These are phyloP conservation scores for Fusarium sp. DNA, from an alignment of 2,329 filamentous ascomycete genomes.

Conservation along the genomic window DNA sequence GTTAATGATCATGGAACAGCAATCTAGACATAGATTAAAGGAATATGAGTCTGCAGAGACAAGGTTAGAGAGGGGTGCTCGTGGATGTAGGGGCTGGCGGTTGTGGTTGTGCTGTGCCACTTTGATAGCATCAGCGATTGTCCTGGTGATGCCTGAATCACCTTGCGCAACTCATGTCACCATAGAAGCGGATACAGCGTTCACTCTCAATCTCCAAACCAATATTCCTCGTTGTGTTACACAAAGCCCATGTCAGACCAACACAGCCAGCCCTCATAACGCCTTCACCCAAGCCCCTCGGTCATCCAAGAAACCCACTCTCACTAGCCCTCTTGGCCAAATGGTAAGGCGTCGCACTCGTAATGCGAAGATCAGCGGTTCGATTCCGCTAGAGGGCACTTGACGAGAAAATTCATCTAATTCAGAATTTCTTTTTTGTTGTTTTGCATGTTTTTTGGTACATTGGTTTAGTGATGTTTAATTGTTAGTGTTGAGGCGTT, in stretches of 20 bases:
- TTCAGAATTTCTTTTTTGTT: background rate
- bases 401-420: background rate
- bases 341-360: constrained; percentile 44
- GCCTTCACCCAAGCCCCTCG: background rate
- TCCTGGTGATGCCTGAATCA: background rate
- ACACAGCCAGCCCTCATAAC: background rate
- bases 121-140: background rate
- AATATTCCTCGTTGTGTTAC: background rate
- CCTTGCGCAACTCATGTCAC: background rate
- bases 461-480: background rate
- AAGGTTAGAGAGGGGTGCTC: too few relatives aligned
- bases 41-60: background rate
- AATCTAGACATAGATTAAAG: constrained; percentile 1
- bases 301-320: constrained; percentile 3
- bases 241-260: background rate
- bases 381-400: constrained; percentile 38
- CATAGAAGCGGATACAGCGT: background rate
- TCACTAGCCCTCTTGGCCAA: constrained; percentile 37
- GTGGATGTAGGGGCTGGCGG: too few relatives aligned
- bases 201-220: background rate
- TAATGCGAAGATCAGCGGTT: constrained; percentile 43
- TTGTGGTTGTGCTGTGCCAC: background rate
- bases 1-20: constrained; percentile 28
- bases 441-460: background rate
- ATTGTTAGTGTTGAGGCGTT: background rate